Evolutionary conservation across 805 yeast genomes (phyloP).

Genomic region (Saturnispora besseyi): DNA sequence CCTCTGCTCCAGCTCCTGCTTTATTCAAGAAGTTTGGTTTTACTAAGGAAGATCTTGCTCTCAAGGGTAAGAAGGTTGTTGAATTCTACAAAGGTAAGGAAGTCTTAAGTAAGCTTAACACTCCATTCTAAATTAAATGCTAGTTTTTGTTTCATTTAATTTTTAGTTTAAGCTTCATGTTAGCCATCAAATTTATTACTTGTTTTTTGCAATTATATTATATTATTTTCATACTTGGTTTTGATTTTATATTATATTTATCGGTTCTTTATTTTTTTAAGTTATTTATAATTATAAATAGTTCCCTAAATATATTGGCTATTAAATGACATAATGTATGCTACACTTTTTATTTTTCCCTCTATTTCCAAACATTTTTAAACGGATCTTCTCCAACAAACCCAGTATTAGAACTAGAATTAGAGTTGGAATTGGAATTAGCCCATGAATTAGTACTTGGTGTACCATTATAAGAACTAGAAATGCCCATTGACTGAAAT

Average conservation of each 20-base stretch:
- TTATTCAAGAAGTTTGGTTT: slow-evolving; percentile 81
- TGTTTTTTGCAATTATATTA: neutral
- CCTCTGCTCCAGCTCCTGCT: slow-evolving; percentile 81
- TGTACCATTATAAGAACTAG: slow-evolving; percentile 1
- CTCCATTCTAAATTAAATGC: slow-evolving; percentile 49
- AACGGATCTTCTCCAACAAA: slow-evolving; percentile 22
- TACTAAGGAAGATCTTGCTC: slow-evolving; percentile 87
- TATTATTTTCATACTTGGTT: neutral
- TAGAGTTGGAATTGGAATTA: neutral
- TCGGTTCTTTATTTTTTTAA: neutral
- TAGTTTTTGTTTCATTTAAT: neutral
- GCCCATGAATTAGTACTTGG: neutral
- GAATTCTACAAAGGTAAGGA: slow-evolving; percentile 73
- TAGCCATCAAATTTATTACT: neutral
- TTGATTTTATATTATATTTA: neutral
- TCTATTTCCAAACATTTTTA: slow-evolving; percentile 25
- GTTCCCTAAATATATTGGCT: neutral
- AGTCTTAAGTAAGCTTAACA: slow-evolving; percentile 66
- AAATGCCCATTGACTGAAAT: slow-evolving; percentile 8
- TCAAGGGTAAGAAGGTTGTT: slow-evolving; percentile 72
- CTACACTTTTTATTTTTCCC: neutral
- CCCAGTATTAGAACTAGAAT: slow-evolving; percentile 1
- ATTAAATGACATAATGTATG: neutral
- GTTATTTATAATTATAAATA: neutral
- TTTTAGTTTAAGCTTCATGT: neutral